Evolutionary conservation across 306 rosid genomes (phyloP).

Genomic region (Vachellia pachyceras): DNA sequence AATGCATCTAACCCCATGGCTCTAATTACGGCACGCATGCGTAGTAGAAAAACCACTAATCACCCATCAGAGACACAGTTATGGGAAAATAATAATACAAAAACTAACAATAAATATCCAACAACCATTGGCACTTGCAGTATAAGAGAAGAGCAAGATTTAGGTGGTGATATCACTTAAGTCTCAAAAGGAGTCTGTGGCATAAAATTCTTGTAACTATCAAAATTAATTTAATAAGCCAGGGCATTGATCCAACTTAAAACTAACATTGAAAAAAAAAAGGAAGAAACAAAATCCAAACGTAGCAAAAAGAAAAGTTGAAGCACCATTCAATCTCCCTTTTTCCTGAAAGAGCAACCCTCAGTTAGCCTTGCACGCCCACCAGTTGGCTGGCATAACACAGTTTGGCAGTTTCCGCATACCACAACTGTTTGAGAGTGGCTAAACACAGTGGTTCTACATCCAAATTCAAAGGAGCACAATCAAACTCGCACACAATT

Average conservation of each 20-base stretch:
- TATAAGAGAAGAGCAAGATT: slow-evolving; percentile 1
- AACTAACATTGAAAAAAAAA: slow-evolving; percentile 4
- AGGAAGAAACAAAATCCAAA: slow-evolving; percentile 18
- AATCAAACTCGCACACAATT: background rate
- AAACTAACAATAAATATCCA: background rate
- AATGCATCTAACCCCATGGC: too few species aligned
- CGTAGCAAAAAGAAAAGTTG: slow-evolving; percentile 8
- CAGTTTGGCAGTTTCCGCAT: slow-evolving; percentile 62
- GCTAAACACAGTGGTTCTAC: slow-evolving; percentile 64
- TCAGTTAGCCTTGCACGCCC: slow-evolving; percentile 60
- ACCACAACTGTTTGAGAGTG: slow-evolving; percentile 63
- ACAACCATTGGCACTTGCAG: background rate
- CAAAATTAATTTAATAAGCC: slow-evolving; percentile 37
- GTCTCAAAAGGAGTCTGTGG: background rate
- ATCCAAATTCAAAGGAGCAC: background rate
- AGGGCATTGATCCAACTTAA: slow-evolving; percentile 22
- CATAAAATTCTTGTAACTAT: slow-evolving; percentile 21
- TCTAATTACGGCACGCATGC: too few species aligned
- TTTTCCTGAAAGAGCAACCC: slow-evolving; percentile 64
- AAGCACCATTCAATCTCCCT: slow-evolving; percentile 49
- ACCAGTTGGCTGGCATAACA: slow-evolving; percentile 61
- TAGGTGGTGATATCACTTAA: background rate
- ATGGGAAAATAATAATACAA: background rate
- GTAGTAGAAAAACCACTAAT: too few species aligned
- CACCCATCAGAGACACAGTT: background rate